phyloP scores from a whole-genome alignment of 345 rosid species.

The Arabis alpina region DNA sequence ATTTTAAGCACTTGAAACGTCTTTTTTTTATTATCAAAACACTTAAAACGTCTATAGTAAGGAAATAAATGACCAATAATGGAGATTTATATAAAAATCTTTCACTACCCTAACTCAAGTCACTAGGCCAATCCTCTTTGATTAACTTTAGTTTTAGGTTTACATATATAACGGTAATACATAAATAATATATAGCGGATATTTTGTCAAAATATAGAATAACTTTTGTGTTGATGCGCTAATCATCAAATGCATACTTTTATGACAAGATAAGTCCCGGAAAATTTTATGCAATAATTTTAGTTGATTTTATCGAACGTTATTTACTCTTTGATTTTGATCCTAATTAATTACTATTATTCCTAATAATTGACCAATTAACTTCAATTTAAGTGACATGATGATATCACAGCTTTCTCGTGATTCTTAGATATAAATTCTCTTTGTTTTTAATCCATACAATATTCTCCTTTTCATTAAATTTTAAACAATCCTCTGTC shows the following conservation, averaged over 20 bases:
- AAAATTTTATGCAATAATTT: constrained; percentile 12
- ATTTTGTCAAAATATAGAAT: too few relatives aligned
- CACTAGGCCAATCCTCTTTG: too few relatives aligned
- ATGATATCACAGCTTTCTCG: constrained; percentile 8
- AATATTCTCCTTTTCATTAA: constrained; percentile 19
- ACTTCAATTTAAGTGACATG: constrained; percentile 5
- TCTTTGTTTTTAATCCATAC: constrained; percentile 30
- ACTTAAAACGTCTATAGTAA: too few relatives aligned
- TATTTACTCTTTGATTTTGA: background rate
- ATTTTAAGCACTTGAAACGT: too few relatives aligned
- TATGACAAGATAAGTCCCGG: constrained; percentile 20
- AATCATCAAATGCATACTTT: constrained; percentile 2
- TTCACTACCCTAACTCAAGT: too few relatives aligned
- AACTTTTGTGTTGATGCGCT: background rate
- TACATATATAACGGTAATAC: too few relatives aligned
- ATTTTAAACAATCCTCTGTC: constrained; percentile 9
- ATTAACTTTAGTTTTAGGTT: too few relatives aligned
- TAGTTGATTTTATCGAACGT: constrained; percentile 21
- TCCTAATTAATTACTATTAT: constrained; percentile 7
- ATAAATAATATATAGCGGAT: too few relatives aligned
- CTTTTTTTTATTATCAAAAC: too few relatives aligned
- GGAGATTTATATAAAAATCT: too few relatives aligned
- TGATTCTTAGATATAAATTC: constrained; percentile 15
- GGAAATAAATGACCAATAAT: too few relatives aligned
- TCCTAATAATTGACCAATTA: constrained; percentile 25